Conservation (phyloP, 331 rosid genomes). For the Phaseolus coccineus region DNA sequence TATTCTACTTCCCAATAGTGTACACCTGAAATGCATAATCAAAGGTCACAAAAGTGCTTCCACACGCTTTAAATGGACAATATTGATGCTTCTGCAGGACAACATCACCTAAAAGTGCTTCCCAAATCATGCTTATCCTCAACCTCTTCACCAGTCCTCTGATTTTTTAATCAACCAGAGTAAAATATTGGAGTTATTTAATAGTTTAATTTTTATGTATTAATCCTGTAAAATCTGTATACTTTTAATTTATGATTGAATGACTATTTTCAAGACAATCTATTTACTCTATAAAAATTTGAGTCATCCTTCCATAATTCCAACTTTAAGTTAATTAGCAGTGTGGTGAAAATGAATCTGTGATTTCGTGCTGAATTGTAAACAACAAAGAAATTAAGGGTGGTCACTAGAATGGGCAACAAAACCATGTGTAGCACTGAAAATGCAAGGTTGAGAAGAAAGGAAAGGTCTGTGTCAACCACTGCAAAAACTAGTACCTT, state of each 20-base stretch:
- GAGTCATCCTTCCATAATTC: conserved; percentile 9
- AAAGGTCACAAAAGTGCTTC: conserved; percentile 42
- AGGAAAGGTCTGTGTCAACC: neutral
- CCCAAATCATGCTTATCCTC: conserved; percentile 31
- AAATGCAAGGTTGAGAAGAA: conserved; percentile 31
- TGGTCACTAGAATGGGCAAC: neutral
- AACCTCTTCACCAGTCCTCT: neutral
- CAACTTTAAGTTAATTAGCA: neutral
- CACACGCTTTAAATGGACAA: conserved; percentile 23
- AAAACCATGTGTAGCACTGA: neutral
- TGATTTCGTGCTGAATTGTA: neutral
- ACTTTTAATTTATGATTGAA: neutral
- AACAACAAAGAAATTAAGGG: neutral
- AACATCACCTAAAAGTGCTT: conserved; percentile 21
- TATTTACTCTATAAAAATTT: neutral
- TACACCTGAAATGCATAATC: conserved; percentile 13
- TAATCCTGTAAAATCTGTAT: neutral
- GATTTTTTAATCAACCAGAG: neutral
- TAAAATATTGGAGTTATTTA: neutral
- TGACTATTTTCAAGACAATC: neutral
- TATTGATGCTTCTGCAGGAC: conserved; percentile 20
- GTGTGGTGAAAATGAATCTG: neutral
- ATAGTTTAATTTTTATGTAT: neutral
- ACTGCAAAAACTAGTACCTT: neutral
- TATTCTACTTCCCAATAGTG: conserved; percentile 26